Percentiles rank a stretch among this genome's conserved stretches.
Conservation (phyloP, 2,329 filamentous ascomycete species). For the Colletotrichum sp. region DNA sequence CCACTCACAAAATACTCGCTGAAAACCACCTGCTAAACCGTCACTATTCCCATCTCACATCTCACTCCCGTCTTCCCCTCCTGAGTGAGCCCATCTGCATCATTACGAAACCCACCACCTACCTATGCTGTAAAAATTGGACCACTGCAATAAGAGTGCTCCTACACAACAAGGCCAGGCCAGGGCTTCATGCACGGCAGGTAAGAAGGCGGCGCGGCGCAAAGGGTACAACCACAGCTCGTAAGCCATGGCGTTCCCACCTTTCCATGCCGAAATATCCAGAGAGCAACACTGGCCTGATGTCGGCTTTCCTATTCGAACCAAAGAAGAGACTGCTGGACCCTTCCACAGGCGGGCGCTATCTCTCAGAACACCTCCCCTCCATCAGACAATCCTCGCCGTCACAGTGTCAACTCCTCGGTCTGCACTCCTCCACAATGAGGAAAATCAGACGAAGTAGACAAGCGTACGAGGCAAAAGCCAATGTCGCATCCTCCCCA, state of each 20-base stretch:
- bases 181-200: background rate
- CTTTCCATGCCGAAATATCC: background rate
- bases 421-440: background rate
- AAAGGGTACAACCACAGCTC: background rate
- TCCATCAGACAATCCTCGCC: background rate
- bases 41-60: background rate
- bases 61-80: background rate
- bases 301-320: background rate
- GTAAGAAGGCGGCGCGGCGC: background rate
- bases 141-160: background rate
- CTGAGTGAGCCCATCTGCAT: background rate
- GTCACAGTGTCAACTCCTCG: background rate
- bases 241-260: background rate
- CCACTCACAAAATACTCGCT: background rate
- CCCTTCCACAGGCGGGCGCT: background rate
- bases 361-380: background rate
- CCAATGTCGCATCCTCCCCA: background rate
- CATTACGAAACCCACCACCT: slow-evolving; percentile 4
- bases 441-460: background rate
- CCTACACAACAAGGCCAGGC: background rate
- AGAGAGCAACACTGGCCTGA: background rate
- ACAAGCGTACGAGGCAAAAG: background rate
- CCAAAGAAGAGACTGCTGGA: background rate
- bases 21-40: background rate
- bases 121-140: background rate